Percentiles rank a stretch among this genome's conserved stretches.
phyloP scores from a whole-genome alignment of 2,329 filamentous ascomycete species.

The Cladosporium sphaerospermum region DNA sequence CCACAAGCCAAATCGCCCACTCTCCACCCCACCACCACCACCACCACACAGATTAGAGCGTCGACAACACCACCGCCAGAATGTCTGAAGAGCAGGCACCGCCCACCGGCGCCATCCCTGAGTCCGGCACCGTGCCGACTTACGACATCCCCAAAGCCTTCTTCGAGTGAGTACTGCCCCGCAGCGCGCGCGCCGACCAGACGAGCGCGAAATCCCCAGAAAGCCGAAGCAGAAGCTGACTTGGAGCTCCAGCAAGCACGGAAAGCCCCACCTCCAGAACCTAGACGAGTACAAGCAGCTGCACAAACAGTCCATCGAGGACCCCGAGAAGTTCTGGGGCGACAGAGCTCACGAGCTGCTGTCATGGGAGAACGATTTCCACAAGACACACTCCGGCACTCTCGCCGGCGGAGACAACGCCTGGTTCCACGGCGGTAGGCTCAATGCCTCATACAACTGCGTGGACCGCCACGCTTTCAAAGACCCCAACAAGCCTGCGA shows the following conservation, averaged over 20 bases:
- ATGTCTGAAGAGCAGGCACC: slow-evolving; percentile 44
- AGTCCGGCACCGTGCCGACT: slow-evolving; percentile 72
- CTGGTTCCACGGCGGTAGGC: slow-evolving; percentile 89
- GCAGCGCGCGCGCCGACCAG: not conserved
- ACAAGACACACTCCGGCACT: slow-evolving; percentile 76
- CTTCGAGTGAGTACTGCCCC: slow-evolving; percentile 33
- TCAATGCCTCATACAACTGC: slow-evolving; percentile 97
- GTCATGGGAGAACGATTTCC: slow-evolving; percentile 84
- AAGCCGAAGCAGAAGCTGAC: slow-evolving; percentile 14
- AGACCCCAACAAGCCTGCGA: slow-evolving; percentile 85
- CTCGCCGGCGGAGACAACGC: slow-evolving; percentile 75
- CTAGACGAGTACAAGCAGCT: slow-evolving; percentile 58
- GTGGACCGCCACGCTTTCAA: slow-evolving; percentile 95
- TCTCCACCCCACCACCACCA: not conserved
- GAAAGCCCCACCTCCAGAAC: slow-evolving; percentile 53
- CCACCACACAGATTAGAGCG: not conserved
- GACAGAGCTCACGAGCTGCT: slow-evolving; percentile 79
- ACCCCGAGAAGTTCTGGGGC: slow-evolving; percentile 87
- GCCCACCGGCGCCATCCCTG: slow-evolving; percentile 52
- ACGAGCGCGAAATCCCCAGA: not conserved
- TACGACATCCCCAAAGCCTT: slow-evolving; percentile 56
- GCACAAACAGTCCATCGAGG: slow-evolving; percentile 78
- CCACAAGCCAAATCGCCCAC: not conserved
- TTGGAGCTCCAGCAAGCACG: slow-evolving; percentile 46
- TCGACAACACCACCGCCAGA: slow-evolving; percentile 9